Base-by-base conservation (phyloP, 768 basidiomycete species). In the Lactarius quietus region DNA sequence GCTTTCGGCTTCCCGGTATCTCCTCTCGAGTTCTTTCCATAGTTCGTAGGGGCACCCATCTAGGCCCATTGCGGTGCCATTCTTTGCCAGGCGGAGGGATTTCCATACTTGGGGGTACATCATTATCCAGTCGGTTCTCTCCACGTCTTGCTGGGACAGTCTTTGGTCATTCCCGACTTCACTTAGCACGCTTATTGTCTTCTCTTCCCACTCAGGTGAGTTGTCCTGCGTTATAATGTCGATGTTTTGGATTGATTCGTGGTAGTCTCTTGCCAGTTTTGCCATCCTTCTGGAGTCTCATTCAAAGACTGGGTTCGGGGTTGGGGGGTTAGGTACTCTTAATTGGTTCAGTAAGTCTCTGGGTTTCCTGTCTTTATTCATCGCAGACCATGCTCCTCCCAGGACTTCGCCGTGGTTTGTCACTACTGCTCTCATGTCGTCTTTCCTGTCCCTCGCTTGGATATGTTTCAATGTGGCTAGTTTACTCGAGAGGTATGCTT, bases 1-100 rank as follows among this genome's bases (percentile, higher is more conserved):
- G 3, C 8, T 54, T 0, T 4, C 15, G 2, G 28, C 45, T 6
- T 29, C 6, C 0, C 33, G 12, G 1, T 66, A 26, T 3, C 3
- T 7, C 17, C 3, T 20, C 1, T 58, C 6, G 0, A 67, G 66
- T 4, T 10, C 10, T 9, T 67, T 67, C 66, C 62, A 67, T 12
- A 67, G 38, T 15, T 67, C 66, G 4, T 67, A 63, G 2, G 66
- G 66, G 52, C 59, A 62, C 0, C 66, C 57, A 28, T 67, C 62
- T 4, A 63, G 26, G 0, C 66, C 62, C 0, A 62, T 51, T 9
- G 66, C 61, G 1, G 61, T 41, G 1, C 35, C 29, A 1, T 52
- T 59, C 15, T 67, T 67, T 6, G 66, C 39, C 1, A 17, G 38
- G 1, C 43, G 1, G 0, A 67, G 56, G 6, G 65, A 61, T 14